Base-by-base conservation (phyloP, 176 grass and related monocot species). In the Eremochloa ophiuroides region DNA sequence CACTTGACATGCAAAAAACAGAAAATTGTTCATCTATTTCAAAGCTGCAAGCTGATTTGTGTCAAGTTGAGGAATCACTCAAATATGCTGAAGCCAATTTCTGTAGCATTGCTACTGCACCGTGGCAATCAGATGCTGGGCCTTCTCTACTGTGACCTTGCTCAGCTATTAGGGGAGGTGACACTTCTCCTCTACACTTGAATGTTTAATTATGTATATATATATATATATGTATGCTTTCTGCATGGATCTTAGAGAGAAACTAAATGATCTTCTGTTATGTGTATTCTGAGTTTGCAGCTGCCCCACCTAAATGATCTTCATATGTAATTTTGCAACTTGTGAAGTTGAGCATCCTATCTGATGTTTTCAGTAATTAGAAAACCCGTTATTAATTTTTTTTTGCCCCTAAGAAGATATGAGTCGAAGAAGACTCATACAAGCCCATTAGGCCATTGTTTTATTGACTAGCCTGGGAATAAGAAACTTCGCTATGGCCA, bases 31-130 rank as follows among this genome's bases (percentile, higher is more conserved):
- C 27, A 0, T 34, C 71, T 10, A 86, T 89, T 41, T 67, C 38
- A 1, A 92, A 69, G 73, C 44, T 92, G 18, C n/a, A 84, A 77
- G 51, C 11, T 0, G 25, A 80, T 6, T 26, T 42, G 23, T 37
- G 13, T 31, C 63, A 50, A 80, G 65, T 46, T 4, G 86, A 86
- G 70, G 46, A 77, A 22, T 29, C 71, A 28, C 40, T 62, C 8
- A 11, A 12, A 2, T 66, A 58, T 29, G 27, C 10, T 30, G 68
- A 84, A 73, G 9, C 37, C 2, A 56, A 71, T 71, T 86, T 92
- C 16, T 8, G 31, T 23, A 41, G 10, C 33, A 62, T 44, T 16
- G 80, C 67, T 76, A 18, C 75, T 73, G 62, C 82, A 6, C 86
- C 71, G 5, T 92, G 90, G 90, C 59, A 38, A 31, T 37, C n/a